Evolutionary conservation across 1,284 basidiomycete species (phyloP), one percentile per base, ranked within the genome.

Genomic region (Tylopilus sp.): DNA sequence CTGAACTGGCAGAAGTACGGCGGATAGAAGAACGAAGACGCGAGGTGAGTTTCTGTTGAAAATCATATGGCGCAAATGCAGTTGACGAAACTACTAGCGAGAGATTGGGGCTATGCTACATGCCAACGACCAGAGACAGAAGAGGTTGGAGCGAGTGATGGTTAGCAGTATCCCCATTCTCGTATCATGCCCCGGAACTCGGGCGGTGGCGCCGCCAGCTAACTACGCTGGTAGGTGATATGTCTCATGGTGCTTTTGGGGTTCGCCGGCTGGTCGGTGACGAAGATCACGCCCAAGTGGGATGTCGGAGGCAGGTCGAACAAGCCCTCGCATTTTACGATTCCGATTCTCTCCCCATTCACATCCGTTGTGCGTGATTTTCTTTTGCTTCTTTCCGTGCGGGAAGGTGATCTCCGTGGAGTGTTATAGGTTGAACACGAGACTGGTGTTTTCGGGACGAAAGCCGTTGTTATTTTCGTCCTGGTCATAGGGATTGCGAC

Each of bases 261-360:
- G 12, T 56, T 75, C 34, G 54, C 79, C 18, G 62, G 75, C 31
- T 77, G 78, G 56, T 55, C 76, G 43, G 57, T 73, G 37, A 61
- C 64, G n/a, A 46, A 64, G 13, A 45, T 51, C 29, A 29, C 62
- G 19, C 49, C 60, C 25, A 49, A 43, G 40, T 59, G 69, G 31
- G 36, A 63, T 59, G 46, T 66, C 56, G 43, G 52, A 55, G 55
- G 61, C 51, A 66, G 65, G 63, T 57, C 61, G 15, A 30, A 15
- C 59, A 59, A 66, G 13, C 65, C 77, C 0, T 69, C 73, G 0
- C 82, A 84, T 58, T 82, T 84, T 58, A 84, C 83, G 1, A 79
- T 85, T n/a, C 82, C 82, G 4, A 78, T 85, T 6, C 59, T 85
- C 16, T 85, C 83, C 0, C 82, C 83, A 0, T 85, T 84, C 55